Percentiles rank a stretch among this genome's conserved stretches.
phyloP scores from a whole-genome alignment of 169 alveolate species.

The Babesia bovis region DNA sequence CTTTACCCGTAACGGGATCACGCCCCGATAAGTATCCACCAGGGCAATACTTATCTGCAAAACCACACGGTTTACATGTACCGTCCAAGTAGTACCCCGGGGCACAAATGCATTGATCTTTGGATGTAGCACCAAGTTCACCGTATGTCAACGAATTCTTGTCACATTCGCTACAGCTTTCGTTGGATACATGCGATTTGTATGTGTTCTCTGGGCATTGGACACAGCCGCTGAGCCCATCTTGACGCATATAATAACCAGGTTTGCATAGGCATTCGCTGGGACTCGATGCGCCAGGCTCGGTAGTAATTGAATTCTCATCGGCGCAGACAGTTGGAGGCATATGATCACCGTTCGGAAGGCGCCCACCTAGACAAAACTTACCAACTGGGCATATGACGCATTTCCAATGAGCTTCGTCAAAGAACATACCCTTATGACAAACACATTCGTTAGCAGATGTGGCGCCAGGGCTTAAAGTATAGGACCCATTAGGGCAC shows the following conservation, averaged over 20 bases:
- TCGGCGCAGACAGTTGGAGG: conserved; percentile 55
- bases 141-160: conserved; percentile 67
- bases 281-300: conserved; percentile 72
- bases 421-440: conserved; percentile 62
- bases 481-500: conserved; percentile 79
- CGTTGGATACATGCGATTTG: conserved; percentile 65
- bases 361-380: conserved; percentile 76
- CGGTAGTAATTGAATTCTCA: conserved; percentile 64
- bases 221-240: conserved; percentile 15
- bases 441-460: conserved; percentile 68
- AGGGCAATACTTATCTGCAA: conserved; percentile 73
- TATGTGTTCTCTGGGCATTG: conserved; percentile 71
- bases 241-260: conserved; percentile 28
- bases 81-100: conserved; percentile 76
- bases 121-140: conserved; percentile 69
- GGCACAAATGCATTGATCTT: conserved; percentile 76
- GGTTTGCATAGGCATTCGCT: conserved; percentile 73
- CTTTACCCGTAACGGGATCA: conserved; percentile 23
- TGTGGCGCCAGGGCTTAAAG: conserved; percentile 70
- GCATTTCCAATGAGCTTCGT: conserved; percentile 23
- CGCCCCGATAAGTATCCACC: conserved; percentile 80
- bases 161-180: conserved; percentile 70
- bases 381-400: conserved; percentile 76
- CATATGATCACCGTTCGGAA: conserved; percentile 31
- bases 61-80: conserved; percentile 75